These are phyloP conservation scores for Geum urbanum DNA, from an alignment of 306 rosid genomes.

Conservation along the genomic window DNA sequence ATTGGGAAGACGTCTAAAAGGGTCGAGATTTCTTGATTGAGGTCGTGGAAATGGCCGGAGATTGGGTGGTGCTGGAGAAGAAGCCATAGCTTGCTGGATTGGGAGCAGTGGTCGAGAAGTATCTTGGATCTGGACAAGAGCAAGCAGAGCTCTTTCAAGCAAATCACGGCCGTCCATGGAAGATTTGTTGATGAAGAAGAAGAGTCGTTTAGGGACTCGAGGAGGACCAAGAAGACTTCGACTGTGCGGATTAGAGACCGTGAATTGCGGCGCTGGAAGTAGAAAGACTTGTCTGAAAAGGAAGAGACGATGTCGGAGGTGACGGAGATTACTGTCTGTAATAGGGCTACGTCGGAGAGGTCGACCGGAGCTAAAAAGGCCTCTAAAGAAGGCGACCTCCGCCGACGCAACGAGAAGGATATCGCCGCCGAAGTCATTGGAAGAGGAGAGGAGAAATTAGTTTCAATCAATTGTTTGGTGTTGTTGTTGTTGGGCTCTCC, in stretches of 20 bases:
- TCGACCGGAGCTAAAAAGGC: conserved; percentile 90
- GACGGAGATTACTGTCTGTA: conserved; percentile 58
- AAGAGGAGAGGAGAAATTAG: too few relatives aligned
- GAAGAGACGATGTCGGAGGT: conserved; percentile 51
- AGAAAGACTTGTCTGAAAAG: conserved; percentile 44
- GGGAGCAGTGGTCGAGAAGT: conserved; percentile 77
- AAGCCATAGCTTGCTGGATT: conserved; percentile 87
- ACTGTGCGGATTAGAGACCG: conserved; percentile 64
- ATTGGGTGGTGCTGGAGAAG: conserved; percentile 83
- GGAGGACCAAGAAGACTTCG: conserved; percentile 54
- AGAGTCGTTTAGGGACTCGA: conserved; percentile 58
- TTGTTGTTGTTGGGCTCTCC: neutral
- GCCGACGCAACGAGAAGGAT: conserved; percentile 74
- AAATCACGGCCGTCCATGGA: conserved; percentile 63
- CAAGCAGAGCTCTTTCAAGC: conserved; percentile 81
- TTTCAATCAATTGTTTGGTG: neutral
- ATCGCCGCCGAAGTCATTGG: conserved; percentile 74
- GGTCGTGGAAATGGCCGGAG: conserved; percentile 87
- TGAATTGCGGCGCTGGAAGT: conserved; percentile 67
- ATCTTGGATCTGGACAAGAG: conserved; percentile 76
- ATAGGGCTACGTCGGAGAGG: conserved; percentile 57
- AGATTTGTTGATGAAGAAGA: conserved; percentile 5
- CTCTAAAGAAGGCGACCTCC: conserved; percentile 86
- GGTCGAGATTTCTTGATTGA: conserved; percentile 81
- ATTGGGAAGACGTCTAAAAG: conserved; percentile 84